These are phyloP conservation scores for Xylaria hypoxylon DNA, from an alignment of 2,329 filamentous ascomycete species.

Conservation along the genomic window DNA sequence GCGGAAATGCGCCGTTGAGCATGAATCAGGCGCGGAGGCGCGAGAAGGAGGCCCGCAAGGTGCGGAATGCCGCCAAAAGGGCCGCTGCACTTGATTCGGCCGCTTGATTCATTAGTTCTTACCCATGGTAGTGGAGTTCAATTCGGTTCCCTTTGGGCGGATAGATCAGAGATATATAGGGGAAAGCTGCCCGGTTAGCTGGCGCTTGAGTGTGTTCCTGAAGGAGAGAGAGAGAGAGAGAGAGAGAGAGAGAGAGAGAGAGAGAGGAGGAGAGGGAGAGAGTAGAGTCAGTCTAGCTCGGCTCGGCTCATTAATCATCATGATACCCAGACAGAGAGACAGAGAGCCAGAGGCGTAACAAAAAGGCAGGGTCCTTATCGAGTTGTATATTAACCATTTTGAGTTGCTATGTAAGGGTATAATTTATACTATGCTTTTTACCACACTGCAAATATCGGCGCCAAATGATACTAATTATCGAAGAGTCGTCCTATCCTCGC, in stretches of 20 bases:
- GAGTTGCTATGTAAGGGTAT: conserved; percentile 26
- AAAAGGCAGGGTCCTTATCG: not conserved
- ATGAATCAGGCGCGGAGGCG: conserved; percentile 76
- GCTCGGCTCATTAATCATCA: not conserved
- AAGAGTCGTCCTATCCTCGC: not conserved
- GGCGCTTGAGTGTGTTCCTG: too few relatives aligned
- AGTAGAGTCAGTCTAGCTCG: not conserved
- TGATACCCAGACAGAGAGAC: conserved; percentile 10
- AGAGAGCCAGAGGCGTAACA: not conserved
- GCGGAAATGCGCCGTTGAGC: conserved; percentile 65
- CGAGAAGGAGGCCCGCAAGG: conserved; percentile 68
- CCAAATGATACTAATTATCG: not conserved
- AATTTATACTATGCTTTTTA: conserved; percentile 8
- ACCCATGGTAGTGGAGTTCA: not conserved
- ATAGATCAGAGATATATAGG: not conserved
- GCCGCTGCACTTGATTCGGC: conserved; percentile 18
- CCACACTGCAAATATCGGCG: conserved; percentile 16
- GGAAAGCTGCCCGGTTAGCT: not conserved
- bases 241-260: too few relatives aligned
- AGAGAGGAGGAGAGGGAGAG: not conserved
- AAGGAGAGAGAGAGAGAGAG: too few relatives aligned
- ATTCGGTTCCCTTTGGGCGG: not conserved
- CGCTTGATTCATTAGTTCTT: not conserved
- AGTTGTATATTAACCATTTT: conserved; percentile 17
- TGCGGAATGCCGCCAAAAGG: conserved; percentile 30